Base-by-base conservation (phyloP, 2,329 filamentous ascomycete genomes). In the Aureobasidium mangrovei region DNA sequence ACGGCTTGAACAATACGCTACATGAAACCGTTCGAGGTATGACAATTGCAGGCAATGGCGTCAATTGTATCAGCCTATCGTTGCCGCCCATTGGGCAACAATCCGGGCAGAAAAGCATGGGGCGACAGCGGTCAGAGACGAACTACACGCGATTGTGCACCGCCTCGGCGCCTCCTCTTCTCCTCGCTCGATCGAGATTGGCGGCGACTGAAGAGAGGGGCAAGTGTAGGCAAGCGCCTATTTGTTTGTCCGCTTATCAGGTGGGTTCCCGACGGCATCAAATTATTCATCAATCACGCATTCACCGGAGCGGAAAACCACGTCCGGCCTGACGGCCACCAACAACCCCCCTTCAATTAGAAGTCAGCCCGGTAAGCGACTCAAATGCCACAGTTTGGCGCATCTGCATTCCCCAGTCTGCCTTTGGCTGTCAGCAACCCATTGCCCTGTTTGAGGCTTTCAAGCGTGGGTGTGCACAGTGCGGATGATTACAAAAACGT, bases 221-320 rank as follows among this genome's bases (percentile, higher is more conserved):
- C 24, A 29, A 26, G 5, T 12, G 38, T 40, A 40, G n/a, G n/a
- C 7, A 51, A 44, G 49, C 49, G 49, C 49, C 39, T 43, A 35
- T 41, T 18, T 52, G 29, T 49, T 41, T 49, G 46, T 43, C 48
- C 49, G 49, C 49, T 53, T 53, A 53, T 53, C 49, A 53, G 49
- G 47, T 32, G 36, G 47, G 39, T 27, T 7, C n/a, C 40, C 40
- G 40, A 27, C n/a, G 39, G 3, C 33, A 47, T 38, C 39, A 45
- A 33, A 26, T 53, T 38, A 35, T 33, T 44, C 51, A 39, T 54
- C 51, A 40, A 46, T 53, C 49, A 53, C 49, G 49, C 49, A 53
- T 36, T 46, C 42, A 39, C 43, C 51, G 38, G 41, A 12, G 26
- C 5, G 27, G 18, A 6, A 43, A 43, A 6, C 10, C 32, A 12